A percentile compares a stretch with the other conserved stretches of the same genome.
Evolutionary conservation across 352 stramenopile genomes (phyloP).

Genomic region (Thalassiosira exigua): DNA sequence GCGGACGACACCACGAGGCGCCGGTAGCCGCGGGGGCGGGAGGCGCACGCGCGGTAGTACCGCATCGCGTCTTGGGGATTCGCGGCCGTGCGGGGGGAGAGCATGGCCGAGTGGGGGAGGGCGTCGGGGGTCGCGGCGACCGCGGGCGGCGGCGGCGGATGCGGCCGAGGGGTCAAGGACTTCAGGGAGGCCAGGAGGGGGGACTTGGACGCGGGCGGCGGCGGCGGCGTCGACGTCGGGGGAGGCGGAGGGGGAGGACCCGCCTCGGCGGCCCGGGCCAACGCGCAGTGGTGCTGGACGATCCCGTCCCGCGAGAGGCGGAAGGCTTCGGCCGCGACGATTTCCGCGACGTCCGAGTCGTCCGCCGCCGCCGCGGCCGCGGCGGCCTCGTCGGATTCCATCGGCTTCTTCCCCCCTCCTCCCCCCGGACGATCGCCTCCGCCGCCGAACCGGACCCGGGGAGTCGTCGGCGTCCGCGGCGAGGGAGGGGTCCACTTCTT

Average conservation of each 20-base stretch:
- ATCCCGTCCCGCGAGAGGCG: conserved; percentile 62
- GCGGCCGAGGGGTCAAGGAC: neutral
- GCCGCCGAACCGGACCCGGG: neutral
- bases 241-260: neutral
- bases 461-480: neutral
- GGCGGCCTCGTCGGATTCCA: neutral
- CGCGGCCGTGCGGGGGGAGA: conserved; percentile 12
- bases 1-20: conserved; percentile 45
- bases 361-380: conserved; percentile 6
- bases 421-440: neutral
- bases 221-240: neutral
- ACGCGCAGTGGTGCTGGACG: conserved; percentile 58
- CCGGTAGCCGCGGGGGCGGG: conserved; percentile 54
- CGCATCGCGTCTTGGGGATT: conserved; percentile 34
- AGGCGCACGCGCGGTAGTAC: conserved; percentile 54
- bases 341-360: conserved; percentile 40
- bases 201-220: neutral
- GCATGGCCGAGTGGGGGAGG: conserved; percentile 12
- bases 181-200: neutral
- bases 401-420: neutral
- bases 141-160: neutral
- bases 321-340: conserved; percentile 53
- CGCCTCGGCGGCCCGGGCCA: conserved; percentile 11
- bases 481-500: neutral
- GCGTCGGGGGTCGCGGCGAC: neutral